These are phyloP conservation scores for Stagonosporopsis cucurbitacearum DNA, from an alignment of 2,329 filamentous ascomycete species.

Conservation along the genomic window DNA sequence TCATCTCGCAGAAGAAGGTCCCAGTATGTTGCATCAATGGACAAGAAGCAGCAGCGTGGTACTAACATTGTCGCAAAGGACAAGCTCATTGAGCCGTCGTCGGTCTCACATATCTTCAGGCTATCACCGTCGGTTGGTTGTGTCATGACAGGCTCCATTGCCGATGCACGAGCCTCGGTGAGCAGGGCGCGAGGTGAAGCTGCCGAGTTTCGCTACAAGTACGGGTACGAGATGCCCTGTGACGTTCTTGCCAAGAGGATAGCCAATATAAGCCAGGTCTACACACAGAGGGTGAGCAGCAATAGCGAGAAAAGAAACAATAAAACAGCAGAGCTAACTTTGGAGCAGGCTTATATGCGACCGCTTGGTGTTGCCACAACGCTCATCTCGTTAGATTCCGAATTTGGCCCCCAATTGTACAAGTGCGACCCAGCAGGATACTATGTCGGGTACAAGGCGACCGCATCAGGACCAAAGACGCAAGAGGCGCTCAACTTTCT, in stretches of 20 bases:
- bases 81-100: constrained; percentile 97
- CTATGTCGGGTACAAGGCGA: constrained; percentile 98
- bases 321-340: constrained; percentile 38
- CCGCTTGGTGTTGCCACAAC: constrained; percentile 95
- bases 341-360: constrained; percentile 86
- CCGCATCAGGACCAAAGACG: constrained; percentile 95
- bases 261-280: constrained; percentile 99
- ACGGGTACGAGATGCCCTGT: constrained; percentile 98
- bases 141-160: constrained; percentile 98
- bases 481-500: constrained; percentile 98
- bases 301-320: neutral
- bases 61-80: constrained; percentile 65
- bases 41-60: neutral
- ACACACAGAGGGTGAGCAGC: constrained; percentile 84
- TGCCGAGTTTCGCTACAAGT: constrained; percentile 98
- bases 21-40: constrained; percentile 69
- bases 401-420: constrained; percentile 92
- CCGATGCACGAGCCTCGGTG: constrained; percentile 91
- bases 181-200: constrained; percentile 94
- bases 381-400: constrained; percentile 89
- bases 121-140: constrained; percentile 95
- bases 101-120: constrained; percentile 96
- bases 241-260: constrained; percentile 95
- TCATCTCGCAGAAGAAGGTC: constrained; percentile 99
- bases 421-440: constrained; percentile 99